Evolutionary conservation across 2,329 filamentous ascomycete species (phyloP).

Genomic region (Lasiodiplodia citricola): DNA sequence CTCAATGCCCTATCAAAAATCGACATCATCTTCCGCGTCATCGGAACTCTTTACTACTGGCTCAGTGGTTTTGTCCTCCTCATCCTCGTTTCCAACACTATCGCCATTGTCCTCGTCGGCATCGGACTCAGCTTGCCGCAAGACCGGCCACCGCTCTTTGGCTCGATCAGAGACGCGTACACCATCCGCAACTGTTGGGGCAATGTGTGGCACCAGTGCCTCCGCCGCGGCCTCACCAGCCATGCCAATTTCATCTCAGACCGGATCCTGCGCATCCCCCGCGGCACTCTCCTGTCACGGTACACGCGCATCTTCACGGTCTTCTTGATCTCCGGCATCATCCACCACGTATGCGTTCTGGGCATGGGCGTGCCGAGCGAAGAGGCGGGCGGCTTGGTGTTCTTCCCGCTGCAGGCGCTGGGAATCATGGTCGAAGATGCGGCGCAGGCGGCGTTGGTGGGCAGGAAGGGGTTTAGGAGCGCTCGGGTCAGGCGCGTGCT

Average conservation of each 20-base stretch:
- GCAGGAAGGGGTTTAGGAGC: neutral
- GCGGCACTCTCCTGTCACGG: conserved; percentile 18
- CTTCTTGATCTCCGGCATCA: conserved; percentile 28
- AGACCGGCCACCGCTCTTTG: neutral
- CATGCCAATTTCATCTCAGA: conserved; percentile 3
- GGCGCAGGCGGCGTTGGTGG: neutral
- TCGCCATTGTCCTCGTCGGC: neutral
- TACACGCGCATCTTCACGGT: conserved; percentile 27
- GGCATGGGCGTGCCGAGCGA: neutral
- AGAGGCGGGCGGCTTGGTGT: neutral
- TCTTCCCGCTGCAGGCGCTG: conserved; percentile 1
- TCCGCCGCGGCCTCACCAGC: conserved; percentile 1
- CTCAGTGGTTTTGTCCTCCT: neutral
- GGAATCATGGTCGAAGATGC: neutral
- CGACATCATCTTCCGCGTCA: neutral
- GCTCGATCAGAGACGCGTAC: neutral
- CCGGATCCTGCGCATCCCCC: conserved; percentile 18
- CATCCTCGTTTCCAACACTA: neutral
- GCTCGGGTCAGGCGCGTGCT: neutral
- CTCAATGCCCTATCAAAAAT: neutral
- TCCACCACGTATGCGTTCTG: conserved; percentile 19
- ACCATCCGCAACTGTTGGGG: conserved; percentile 6
- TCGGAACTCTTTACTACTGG: neutral
- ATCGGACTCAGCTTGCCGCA: neutral
- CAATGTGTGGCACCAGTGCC: neutral